Percentiles rank a stretch among this genome's conserved stretches.
phyloP scores from a whole-genome alignment of 2,329 filamentous ascomycete genomes.

The Cladosporium sp. region DNA sequence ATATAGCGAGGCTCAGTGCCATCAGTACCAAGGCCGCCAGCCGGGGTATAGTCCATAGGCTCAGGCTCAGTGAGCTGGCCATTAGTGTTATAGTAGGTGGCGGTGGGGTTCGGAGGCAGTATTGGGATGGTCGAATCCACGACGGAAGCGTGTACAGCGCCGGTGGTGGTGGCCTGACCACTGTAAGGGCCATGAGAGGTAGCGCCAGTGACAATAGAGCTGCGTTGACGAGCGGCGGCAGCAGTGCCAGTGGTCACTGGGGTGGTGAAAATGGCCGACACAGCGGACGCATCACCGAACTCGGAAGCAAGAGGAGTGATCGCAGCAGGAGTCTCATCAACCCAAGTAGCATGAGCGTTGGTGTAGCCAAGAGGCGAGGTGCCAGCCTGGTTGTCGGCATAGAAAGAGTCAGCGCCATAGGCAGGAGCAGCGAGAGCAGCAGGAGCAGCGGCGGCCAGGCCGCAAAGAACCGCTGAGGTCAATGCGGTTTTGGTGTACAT shows the following conservation, averaged over 20 bases:
- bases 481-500: conserved; percentile 36
- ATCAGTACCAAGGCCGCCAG: conserved; percentile 70
- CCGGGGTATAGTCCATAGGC: conserved; percentile 68
- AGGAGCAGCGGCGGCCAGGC: conserved; percentile 33
- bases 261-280: conserved; percentile 34
- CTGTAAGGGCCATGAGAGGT: conserved; percentile 66
- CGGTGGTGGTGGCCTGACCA: conserved; percentile 64
- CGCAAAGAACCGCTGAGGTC: conserved; percentile 32
- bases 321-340: conserved; percentile 30
- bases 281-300: conserved; percentile 42
- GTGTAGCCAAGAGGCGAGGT: conserved; percentile 38
- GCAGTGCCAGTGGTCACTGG: conserved; percentile 28
- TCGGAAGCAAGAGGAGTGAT: conserved; percentile 35
- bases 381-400: conserved; percentile 24
- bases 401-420: conserved; percentile 6
- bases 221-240: conserved; percentile 43
- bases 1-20: conserved; percentile 72
- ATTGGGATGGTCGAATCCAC: conserved; percentile 56
- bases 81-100: conserved; percentile 67
- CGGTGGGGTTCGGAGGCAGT: conserved; percentile 55
- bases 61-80: conserved; percentile 62
- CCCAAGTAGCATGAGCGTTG: conserved; percentile 42
- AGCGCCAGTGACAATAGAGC: conserved; percentile 50
- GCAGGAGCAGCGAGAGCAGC: conserved; percentile 25
- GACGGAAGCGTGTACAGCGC: conserved; percentile 59